Percentiles rank a stretch among this genome's conserved stretches.
Conservation (phyloP, 2,329 filamentous ascomycete species). For the Beauveria bassiana region DNA sequence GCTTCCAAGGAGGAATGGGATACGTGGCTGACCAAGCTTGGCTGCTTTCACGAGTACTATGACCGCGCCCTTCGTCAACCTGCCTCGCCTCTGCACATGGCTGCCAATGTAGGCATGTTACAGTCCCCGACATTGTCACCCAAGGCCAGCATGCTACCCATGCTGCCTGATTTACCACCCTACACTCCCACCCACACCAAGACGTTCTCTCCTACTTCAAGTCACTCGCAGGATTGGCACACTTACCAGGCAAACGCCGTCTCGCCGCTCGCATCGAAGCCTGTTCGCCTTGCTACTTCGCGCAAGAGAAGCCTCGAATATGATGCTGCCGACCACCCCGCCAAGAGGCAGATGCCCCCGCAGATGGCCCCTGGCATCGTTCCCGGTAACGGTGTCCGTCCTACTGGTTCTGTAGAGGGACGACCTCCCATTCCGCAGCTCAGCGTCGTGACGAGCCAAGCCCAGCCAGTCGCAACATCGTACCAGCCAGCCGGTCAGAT, state of each 20-base stretch:
- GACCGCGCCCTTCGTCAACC: conserved; percentile 53
- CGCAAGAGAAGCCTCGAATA: conserved; percentile 46
- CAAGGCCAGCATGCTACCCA: conserved; percentile 27
- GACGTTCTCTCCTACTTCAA: conserved; percentile 34
- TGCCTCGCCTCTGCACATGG: conserved; percentile 32
- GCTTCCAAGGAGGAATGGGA: conserved; percentile 82
- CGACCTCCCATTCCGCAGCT: conserved; percentile 66
- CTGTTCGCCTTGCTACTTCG: conserved; percentile 30
- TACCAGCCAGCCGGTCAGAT: conserved; percentile 9
- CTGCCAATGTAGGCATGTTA: conserved; percentile 23
- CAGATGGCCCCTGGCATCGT: conserved; percentile 10
- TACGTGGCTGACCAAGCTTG: conserved; percentile 75
- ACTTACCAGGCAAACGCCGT: conserved; percentile 31
- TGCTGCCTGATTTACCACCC: conserved; percentile 23
- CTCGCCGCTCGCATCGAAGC: conserved; percentile 43
- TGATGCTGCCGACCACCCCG: conserved; percentile 44
- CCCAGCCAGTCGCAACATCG: conserved; percentile 15
- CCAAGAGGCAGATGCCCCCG: conserved; percentile 39
- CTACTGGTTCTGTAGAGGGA: conserved; percentile 16
- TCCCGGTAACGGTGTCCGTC: not conserved
- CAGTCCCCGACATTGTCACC: conserved; percentile 44
- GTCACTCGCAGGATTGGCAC: conserved; percentile 31
- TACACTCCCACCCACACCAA: conserved; percentile 27
- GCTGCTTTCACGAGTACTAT: conserved; percentile 77
- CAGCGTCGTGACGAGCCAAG: conserved; percentile 49